Base-by-base conservation (phyloP, 345 rosid genomes). In the Psidium friedrichsthalianum region DNA sequence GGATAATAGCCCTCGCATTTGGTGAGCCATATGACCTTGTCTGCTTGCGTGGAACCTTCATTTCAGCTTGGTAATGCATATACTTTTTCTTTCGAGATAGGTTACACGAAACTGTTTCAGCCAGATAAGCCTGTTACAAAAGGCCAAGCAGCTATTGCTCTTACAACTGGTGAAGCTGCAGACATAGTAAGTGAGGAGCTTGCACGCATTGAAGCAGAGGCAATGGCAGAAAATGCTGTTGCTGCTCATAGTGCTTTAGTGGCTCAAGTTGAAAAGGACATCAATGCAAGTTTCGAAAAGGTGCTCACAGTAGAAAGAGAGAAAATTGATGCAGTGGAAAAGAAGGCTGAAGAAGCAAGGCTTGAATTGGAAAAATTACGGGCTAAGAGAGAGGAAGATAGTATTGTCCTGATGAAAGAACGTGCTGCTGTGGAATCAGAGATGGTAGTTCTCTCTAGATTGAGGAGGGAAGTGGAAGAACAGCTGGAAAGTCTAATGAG, bases 41-140 rank as follows among this genome's bases (percentile, higher is more conserved):
- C 83, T 42, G 84, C 47, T 84, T 74, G 82, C 29, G 74, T 44
- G 29, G 82, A 69, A 80, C 87, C 82, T 85, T 84, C 85, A 44
- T 78, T 76, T 83, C 58, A 84, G 82, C 85, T 88, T 86, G 74
- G 83, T 85, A 42, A 78, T 51, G 59, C 56, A 88, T 85, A 27
- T 74, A 21, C 86, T 3, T 84, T 56, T 82, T 69, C 13, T 42
- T 27, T 85, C 1, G 51, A 57, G 24, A 82, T 87, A 97, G 99
- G 99, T 87, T 92, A 94, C 89, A 95, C 98, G 21, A 95, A 96
- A 88, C 87, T 95, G 86, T 95, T 95, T 92, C 98, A 94, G 90
- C 99, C 99, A 20, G 87, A 88, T 86, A 97, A 95, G 90, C 98
- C 99, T 29, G 98, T 95, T 84, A 97, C 98, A 85, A 97, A 97